A percentile compares a stretch with the other conserved stretches of the same genome.
phyloP scores from a whole-genome alignment of 352 stramenopile genomes.

The Phytophthora pseudosyringae region DNA sequence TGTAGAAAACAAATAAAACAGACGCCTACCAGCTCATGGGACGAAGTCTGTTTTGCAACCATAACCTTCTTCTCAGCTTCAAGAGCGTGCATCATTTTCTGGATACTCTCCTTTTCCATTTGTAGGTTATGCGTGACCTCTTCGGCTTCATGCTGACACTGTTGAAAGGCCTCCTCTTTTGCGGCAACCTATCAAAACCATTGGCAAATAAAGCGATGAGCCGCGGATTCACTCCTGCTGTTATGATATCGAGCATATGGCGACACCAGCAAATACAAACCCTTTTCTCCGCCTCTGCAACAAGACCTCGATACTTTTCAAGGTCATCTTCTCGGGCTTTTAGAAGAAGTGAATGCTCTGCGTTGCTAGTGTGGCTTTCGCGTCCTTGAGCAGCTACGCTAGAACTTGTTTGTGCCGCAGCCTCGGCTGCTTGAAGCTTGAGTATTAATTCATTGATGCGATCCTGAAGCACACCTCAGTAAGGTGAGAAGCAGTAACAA shows the following conservation, averaged over 20 bases:
- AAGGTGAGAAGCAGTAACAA: too few species aligned
- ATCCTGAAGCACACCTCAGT: slow-evolving; percentile 29
- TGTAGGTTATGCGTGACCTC: slow-evolving; percentile 56
- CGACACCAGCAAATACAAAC: slow-evolving; percentile 22
- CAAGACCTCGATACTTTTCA: slow-evolving; percentile 50
- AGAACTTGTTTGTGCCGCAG: slow-evolving; percentile 39
- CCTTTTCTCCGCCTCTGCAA: slow-evolving; percentile 56
- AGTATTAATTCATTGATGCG: slow-evolving; percentile 57
- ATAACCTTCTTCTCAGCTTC: slow-evolving; percentile 65
- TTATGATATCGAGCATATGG: too few species aligned
- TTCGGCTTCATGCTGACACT: slow-evolving; percentile 49
- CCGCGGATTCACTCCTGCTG: neutral
- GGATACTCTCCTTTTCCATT: slow-evolving; percentile 53
- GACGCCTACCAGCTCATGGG: slow-evolving; percentile 62
- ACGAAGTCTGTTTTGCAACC: slow-evolving; percentile 53
- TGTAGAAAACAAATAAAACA: neutral
- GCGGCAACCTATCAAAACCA: slow-evolving; percentile 40
- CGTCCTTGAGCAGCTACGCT: slow-evolving; percentile 16
- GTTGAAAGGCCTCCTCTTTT: slow-evolving; percentile 53
- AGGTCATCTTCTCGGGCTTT: slow-evolving; percentile 58
- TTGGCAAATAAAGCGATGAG: neutral
- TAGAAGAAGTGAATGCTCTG: slow-evolving; percentile 34
- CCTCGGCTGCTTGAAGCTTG: slow-evolving; percentile 66
- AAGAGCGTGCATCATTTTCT: slow-evolving; percentile 52
- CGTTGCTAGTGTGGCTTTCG: slow-evolving; percentile 28